These are phyloP conservation scores for Puccinia brachypodii DNA, from an alignment of 1,284 basidiomycete species.

Conservation along the genomic window DNA sequence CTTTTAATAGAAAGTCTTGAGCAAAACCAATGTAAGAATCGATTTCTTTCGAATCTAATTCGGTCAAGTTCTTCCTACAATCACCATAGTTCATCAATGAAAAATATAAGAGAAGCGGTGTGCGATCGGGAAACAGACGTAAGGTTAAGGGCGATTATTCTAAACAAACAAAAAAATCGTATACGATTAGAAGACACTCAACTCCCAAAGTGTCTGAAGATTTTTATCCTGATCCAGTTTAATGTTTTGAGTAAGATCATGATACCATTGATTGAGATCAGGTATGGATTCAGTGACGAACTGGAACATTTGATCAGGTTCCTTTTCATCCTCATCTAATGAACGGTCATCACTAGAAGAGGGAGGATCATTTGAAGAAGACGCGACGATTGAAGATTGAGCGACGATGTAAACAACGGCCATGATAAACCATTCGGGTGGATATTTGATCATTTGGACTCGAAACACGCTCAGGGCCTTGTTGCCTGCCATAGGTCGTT, in stretches of 20 bases:
- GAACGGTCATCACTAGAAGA: neutral
- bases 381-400: neutral
- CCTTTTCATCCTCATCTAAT: neutral
- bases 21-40: constrained; percentile 17
- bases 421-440: constrained; percentile 34
- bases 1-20: constrained; percentile 17
- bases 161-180: neutral
- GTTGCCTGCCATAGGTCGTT: too few species aligned
- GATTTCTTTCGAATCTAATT: constrained; percentile 3
- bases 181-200: neutral
- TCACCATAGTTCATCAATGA: neutral
- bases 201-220: constrained; percentile 38
- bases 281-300: neutral
- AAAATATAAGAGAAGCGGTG: neutral
- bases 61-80: constrained; percentile 17
- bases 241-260: neutral
- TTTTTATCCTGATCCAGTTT: constrained; percentile 3
- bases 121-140: too few species aligned
- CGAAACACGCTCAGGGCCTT: neutral
- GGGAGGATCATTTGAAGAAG: neutral
- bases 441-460: constrained; percentile 10
- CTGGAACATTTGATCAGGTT: neutral
- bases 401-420: constrained; percentile 26
- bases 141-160: too few species aligned
- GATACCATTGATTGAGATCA: constrained; percentile 2